Evolutionary conservation across 2,329 filamentous ascomycete species (phyloP), one percentile per base, ranked within the genome.

Genomic region (Orbilia oligospora): DNA sequence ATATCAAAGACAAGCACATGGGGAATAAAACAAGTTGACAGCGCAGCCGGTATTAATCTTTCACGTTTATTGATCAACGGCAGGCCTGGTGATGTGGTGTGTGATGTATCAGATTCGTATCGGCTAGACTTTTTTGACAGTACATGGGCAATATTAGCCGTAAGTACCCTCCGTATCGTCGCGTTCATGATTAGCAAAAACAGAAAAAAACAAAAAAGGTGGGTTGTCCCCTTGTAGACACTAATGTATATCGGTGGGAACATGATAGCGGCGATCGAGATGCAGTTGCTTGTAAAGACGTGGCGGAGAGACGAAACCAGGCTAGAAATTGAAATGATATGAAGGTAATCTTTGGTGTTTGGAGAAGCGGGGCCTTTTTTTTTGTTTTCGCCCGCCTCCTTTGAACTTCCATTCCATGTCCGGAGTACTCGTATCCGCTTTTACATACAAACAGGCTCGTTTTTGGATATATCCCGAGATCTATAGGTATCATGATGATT

Each of bases 41-140:
- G 53, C 51, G 51, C 55, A 61, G 61, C 46, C 36, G 33, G 24
- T 72, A 30, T 51, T 63, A 5, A 18, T 10, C 24, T 24, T 56
- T 66, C 48, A 56, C 66, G 72, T 76, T 71, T 76, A 76, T 76
- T 76, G 65, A 76, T 76, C 71, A 76, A 30, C 38, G 38, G 48
- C 64, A 68, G 64, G 48, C 64, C 33, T 68, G 64, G 64, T 38
- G 30, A 53, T 71, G 33, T 24, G 53, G 41, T 71, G 41, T 63
- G 46, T 46, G 65, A 68, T n/a, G 63, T 51, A 69, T 55, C 51
- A 30, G 27, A 55, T 61, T 70, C 49, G 67, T 70, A 38, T 63
- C 46, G 58, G 53, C 27, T 63, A 64, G 61, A 49, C 72, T 41
- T 41, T 30, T 64, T 65, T 46, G 48, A 61, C 61, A 58, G 22